Evolutionary conservation across 2,329 filamentous ascomycete genomes (phyloP).

Genomic region (Colletotrichum destructivum): DNA sequence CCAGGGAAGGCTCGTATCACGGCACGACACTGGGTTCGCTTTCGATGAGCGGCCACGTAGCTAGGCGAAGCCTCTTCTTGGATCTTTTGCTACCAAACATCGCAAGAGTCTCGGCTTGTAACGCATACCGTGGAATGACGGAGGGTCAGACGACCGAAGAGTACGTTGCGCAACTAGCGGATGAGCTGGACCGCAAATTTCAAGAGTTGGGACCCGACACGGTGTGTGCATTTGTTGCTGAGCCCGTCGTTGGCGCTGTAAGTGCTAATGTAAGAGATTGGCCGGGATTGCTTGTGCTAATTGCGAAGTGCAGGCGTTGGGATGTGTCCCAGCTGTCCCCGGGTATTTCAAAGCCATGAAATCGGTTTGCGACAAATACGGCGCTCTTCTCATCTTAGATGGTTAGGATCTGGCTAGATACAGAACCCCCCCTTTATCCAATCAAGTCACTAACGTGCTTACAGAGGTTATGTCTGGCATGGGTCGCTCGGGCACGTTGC

Average conservation of each 20-base stretch:
- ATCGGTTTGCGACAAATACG: conserved; percentile 78
- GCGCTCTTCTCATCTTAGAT: conserved; percentile 82
- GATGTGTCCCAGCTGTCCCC: conserved; percentile 71
- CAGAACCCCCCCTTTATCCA: neutral
- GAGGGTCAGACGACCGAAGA: conserved; percentile 67
- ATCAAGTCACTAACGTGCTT: neutral
- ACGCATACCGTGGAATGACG: conserved; percentile 72
- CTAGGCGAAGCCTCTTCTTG: conserved; percentile 73
- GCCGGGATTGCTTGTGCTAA: neutral
- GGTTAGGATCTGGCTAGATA: neutral
- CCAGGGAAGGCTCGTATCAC: conserved; percentile 78
- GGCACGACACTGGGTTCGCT: conserved; percentile 80
- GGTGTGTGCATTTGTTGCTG: conserved; percentile 73
- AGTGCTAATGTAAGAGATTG: conserved; percentile 49
- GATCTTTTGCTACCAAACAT: conserved; percentile 71
- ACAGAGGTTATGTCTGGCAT: conserved; percentile 51
- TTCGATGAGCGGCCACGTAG: conserved; percentile 73
- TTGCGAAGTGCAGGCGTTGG: conserved; percentile 67
- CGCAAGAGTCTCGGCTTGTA: conserved; percentile 76
- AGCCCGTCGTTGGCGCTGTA: conserved; percentile 82
- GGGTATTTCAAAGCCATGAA: conserved; percentile 78
- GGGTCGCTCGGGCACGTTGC: conserved; percentile 32
- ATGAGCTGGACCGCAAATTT: conserved; percentile 79
- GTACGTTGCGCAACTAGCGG: conserved; percentile 67
- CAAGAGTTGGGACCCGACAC: conserved; percentile 73